These are phyloP conservation scores for Globisporangium lucens DNA, from an alignment of 352 stramenopile species.

Conservation along the genomic window DNA sequence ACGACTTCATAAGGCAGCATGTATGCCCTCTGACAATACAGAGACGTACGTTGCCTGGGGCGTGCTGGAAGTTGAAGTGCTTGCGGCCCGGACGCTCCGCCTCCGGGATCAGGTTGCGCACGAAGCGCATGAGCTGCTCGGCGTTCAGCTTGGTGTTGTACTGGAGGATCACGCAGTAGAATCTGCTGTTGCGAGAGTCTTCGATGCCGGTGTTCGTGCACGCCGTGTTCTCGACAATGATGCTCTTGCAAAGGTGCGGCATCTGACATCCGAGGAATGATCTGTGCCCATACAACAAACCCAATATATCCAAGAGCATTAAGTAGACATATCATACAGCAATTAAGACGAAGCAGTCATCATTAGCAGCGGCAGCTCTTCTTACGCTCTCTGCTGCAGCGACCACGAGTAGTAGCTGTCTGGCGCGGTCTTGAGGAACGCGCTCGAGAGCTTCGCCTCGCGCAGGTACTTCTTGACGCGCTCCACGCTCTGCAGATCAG, in stretches of 20 bases:
- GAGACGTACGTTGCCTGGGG: constrained; percentile 34
- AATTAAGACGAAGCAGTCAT: background rate
- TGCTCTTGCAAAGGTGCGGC: constrained; percentile 86
- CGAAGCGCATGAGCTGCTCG: constrained; percentile 80
- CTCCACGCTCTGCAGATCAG: constrained; percentile 14
- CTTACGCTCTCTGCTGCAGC: constrained; percentile 58
- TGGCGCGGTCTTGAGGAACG: constrained; percentile 61
- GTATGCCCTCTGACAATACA: background rate
- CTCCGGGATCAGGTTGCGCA: constrained; percentile 60
- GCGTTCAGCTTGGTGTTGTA: constrained; percentile 83
- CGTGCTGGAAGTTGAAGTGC: constrained; percentile 88
- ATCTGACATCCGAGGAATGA: constrained; percentile 57
- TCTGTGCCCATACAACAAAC: constrained; percentile 19
- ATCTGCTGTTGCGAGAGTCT: constrained; percentile 70
- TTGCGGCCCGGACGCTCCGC: constrained; percentile 59
- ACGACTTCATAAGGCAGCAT: background rate
- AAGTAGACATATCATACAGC: background rate
- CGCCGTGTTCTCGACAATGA: constrained; percentile 86
- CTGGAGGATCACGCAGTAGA: constrained; percentile 84
- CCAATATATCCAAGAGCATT: background rate
- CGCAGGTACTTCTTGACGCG: constrained; percentile 25
- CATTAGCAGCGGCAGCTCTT: background rate
- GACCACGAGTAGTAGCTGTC: constrained; percentile 77
- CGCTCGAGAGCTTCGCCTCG: constrained; percentile 45
- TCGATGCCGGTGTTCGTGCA: constrained; percentile 53